Conservation (phyloP, 1,284 basidiomycete genomes). For the Sporisorium exsertum region DNA sequence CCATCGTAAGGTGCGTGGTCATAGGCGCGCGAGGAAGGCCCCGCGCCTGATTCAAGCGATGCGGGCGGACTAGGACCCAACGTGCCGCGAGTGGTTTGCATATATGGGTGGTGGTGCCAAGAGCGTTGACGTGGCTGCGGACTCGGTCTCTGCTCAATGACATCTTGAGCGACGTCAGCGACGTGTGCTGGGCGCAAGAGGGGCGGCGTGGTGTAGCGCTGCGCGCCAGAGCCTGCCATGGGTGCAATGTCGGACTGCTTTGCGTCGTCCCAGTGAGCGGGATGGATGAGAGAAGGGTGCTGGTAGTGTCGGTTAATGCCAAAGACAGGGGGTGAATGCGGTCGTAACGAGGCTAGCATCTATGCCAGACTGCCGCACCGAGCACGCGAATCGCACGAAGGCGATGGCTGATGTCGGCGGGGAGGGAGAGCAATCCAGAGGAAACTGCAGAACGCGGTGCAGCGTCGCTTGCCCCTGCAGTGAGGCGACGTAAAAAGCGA, state of each 20-base stretch:
- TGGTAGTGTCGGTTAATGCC: constrained; percentile 10
- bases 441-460: not conserved
- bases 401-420: not conserved
- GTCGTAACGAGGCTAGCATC: constrained; percentile 47
- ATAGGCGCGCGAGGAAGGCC: constrained; percentile 17
- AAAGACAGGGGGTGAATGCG: constrained; percentile 31
- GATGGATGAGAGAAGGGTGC: not conserved
- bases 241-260: not conserved
- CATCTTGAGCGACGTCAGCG: constrained; percentile 7
- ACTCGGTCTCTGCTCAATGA: constrained; percentile 29
- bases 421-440: not conserved
- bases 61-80: constrained; percentile 27
- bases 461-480: not conserved
- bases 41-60: constrained; percentile 11
- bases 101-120: constrained; percentile 52
- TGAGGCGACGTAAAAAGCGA: not conserved
- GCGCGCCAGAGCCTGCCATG: constrained; percentile 26
- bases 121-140: constrained; percentile 41
- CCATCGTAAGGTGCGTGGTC: constrained; percentile 10
- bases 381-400: constrained; percentile 3
- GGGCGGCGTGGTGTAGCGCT: constrained; percentile 27
- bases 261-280: not conserved
- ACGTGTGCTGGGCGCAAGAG: constrained; percentile 6
- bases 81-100: constrained; percentile 13
- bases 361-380: constrained; percentile 21